These are phyloP conservation scores for Trametes maxima DNA, from an alignment of 768 basidiomycete species.

Conservation along the genomic window DNA sequence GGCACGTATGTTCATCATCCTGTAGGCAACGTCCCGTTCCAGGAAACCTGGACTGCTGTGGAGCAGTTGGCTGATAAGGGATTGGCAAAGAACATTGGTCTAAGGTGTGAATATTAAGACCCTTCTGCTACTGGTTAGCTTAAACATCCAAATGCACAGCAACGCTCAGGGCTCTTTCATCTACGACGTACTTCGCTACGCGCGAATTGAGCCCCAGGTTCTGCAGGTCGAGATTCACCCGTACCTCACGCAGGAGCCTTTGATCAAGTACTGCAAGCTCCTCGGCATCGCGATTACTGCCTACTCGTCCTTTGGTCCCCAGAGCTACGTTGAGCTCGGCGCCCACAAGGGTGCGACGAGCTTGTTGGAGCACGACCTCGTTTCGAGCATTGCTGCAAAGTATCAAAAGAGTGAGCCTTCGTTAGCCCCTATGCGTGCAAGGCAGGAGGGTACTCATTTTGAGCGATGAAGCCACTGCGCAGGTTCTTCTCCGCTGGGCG, in stretches of 20 bases:
- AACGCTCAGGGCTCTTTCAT: constrained; percentile 76
- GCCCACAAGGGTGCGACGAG: constrained; percentile 53
- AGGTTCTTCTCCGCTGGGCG: constrained; percentile 53
- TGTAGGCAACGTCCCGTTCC: constrained; percentile 65
- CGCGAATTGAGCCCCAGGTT: constrained; percentile 60
- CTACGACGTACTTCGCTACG: constrained; percentile 78
- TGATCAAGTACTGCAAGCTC: constrained; percentile 47
- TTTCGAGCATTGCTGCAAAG: constrained; percentile 49
- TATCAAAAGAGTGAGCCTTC: constrained; percentile 53
- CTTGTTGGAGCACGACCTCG: constrained; percentile 52
- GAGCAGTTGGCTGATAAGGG: constrained; percentile 76
- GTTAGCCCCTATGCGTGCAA: background rate
- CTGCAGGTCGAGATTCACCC: constrained; percentile 66
- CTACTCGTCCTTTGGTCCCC: constrained; percentile 58
- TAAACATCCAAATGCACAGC: constrained; percentile 39
- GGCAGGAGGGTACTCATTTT: background rate
- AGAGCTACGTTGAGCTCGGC: constrained; percentile 66
- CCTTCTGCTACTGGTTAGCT: background rate
- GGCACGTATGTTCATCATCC: background rate
- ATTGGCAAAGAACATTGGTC: constrained; percentile 75
- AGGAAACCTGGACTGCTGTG: constrained; percentile 85
- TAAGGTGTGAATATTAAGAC: constrained; percentile 48
- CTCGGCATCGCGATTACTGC: constrained; percentile 54
- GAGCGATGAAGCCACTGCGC: constrained; percentile 30
- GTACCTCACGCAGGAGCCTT: constrained; percentile 50